Conservation (phyloP, 1,139 yeast genomes). For the Kodamaea anthophila region DNA sequence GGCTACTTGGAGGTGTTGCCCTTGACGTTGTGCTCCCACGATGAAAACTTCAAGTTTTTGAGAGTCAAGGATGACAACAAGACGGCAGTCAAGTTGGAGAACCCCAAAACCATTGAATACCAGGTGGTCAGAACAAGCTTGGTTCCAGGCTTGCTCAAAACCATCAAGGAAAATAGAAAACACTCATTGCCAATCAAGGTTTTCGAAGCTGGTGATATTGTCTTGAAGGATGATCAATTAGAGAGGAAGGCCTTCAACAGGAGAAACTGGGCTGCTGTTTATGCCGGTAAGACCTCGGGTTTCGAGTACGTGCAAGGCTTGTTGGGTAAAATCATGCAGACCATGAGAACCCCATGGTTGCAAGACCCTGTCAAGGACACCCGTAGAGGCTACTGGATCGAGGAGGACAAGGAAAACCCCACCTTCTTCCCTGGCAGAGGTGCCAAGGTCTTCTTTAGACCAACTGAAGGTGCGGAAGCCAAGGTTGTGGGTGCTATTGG, state of each 20-base stretch:
- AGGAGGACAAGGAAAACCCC: constrained; percentile 57
- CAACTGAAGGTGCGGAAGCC: constrained; percentile 49
- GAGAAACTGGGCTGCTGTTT: constrained; percentile 91
- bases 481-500: constrained; percentile 79
- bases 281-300: constrained; percentile 92
- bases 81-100: constrained; percentile 81
- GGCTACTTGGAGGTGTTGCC: constrained; percentile 97
- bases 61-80: constrained; percentile 69
- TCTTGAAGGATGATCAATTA: constrained; percentile 66
- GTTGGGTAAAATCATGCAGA: constrained; percentile 92
- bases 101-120: constrained; percentile 94
- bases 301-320: constrained; percentile 94
- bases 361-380: constrained; percentile 46
- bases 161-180: constrained; percentile 92
- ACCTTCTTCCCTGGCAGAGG: constrained; percentile 98
- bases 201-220: constrained; percentile 94
- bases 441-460: constrained; percentile 75
- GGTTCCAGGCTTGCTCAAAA: constrained; percentile 90
- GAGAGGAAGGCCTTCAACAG: constrained; percentile 92
- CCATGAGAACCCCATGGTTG: constrained; percentile 84
- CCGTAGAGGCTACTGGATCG: constrained; percentile 81
- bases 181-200: constrained; percentile 93
- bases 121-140: constrained; percentile 96
- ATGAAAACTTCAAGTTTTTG: constrained; percentile 88
- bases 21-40: constrained; percentile 90